Conservation (phyloP, 139 green algal genomes). For the Closterium sp. region DNA sequence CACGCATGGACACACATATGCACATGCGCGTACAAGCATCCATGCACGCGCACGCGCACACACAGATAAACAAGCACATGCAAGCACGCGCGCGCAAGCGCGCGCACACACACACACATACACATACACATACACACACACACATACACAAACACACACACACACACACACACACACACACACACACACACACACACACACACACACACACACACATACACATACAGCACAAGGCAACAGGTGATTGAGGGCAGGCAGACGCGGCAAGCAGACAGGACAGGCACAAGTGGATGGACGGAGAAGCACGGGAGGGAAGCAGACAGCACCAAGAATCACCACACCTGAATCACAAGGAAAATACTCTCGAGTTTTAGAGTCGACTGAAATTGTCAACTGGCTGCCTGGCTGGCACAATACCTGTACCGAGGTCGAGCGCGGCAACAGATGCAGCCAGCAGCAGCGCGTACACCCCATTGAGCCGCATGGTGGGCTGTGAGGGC, state of each 20-base stretch:
- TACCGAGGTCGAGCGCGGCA: constrained; percentile 10
- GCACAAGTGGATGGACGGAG: background rate
- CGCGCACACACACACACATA: background rate
- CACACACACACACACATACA: background rate
- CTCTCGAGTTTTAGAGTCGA: too few relatives aligned
- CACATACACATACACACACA: too few relatives aligned
- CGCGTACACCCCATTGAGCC: constrained; percentile 17
- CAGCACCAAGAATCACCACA: background rate
- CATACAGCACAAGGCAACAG: too few relatives aligned
- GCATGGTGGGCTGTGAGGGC: constrained; percentile 6
- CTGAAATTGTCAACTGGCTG: too few relatives aligned
- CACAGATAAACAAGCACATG: background rate
- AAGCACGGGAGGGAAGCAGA: background rate
- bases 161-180: background rate
- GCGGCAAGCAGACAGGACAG: background rate
- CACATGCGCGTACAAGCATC: background rate
- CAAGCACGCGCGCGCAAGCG: too few relatives aligned
- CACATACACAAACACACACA: too few relatives aligned
- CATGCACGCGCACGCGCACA: background rate
- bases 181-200: background rate
- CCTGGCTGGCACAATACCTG: too few relatives aligned
- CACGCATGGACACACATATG: background rate
- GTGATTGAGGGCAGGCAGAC: background rate
- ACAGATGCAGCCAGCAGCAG: constrained; percentile 14
- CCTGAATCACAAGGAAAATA: too few relatives aligned